Conservation (phyloP, 164 flowering plant genomes). For the Chimonanthus salicifolius region DNA sequence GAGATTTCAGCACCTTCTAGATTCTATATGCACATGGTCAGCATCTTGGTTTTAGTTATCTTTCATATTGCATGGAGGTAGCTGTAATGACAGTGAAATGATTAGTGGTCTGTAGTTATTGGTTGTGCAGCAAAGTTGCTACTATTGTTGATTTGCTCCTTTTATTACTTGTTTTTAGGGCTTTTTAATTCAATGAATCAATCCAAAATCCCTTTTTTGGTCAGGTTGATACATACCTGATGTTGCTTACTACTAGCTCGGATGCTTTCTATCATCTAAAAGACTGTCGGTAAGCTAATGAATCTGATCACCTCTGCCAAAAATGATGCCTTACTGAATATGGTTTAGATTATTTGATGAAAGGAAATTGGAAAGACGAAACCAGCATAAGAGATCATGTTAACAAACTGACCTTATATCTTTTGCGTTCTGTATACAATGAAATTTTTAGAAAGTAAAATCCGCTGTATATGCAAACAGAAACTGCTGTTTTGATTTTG, state of each 20-base stretch:
- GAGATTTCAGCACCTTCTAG: background rate
- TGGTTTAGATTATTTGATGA: background rate
- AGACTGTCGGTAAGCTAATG: constrained; percentile 71
- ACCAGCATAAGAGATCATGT: background rate
- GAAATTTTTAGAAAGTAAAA: background rate
- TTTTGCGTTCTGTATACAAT: background rate
- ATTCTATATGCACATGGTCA: background rate
- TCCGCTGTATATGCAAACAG: background rate
- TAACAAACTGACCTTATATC: background rate
- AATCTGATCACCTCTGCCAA: background rate
- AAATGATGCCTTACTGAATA: too few species aligned
- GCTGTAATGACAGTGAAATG: background rate
- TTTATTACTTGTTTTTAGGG: background rate
- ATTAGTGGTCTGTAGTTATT: background rate
- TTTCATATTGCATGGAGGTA: background rate
- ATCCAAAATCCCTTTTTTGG: background rate
- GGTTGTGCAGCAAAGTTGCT: background rate
- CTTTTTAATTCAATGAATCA: background rate
- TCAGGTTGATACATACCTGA: constrained; percentile 85
- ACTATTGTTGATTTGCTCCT: background rate
- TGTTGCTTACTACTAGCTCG: constrained; percentile 92
- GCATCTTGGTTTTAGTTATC: background rate
- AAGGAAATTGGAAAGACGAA: background rate
- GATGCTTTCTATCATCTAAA: constrained; percentile 96
- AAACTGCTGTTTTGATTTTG: background rate